Percentiles rank a stretch among this genome's conserved stretches.
These are phyloP conservation scores for Chaetomium fimeti DNA, from an alignment of 495 filamentous ascomycete genomes.

Conservation along the genomic window DNA sequence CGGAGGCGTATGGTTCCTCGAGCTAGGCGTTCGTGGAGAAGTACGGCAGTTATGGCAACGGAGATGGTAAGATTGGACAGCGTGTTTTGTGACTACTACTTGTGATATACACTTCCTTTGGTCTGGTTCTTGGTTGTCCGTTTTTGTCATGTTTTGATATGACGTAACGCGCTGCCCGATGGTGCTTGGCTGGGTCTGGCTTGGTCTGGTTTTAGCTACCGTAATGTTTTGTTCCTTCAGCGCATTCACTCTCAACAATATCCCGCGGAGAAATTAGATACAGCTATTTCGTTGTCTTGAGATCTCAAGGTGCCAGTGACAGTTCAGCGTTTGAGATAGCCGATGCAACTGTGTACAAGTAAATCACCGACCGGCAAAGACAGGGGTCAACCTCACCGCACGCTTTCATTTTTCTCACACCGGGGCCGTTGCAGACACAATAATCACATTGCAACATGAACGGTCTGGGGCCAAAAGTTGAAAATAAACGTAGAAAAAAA, in stretches of 20 bases:
- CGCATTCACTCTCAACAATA: neutral
- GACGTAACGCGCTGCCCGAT: neutral
- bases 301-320: neutral
- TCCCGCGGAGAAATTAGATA: too few relatives aligned
- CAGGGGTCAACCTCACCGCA: neutral
- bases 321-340: neutral
- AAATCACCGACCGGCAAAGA: too few relatives aligned
- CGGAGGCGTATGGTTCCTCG: conserved; percentile 54
- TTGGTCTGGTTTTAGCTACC: neutral
- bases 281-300: neutral
- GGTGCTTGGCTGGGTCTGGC: conserved; percentile 2
- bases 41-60: neutral
- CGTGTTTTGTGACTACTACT: conserved; percentile 17
- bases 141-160: conserved; percentile 4
- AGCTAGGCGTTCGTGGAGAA: neutral
- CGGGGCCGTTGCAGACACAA: neutral
- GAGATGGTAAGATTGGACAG: neutral
- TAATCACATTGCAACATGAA: too few relatives aligned
- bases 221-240: conserved; percentile 15
- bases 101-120: conserved; percentile 17
- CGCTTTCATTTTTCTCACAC: neutral
- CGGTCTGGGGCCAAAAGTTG: neutral
- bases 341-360: too few relatives aligned
- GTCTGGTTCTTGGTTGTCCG: conserved; percentile 3
- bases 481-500: neutral